These are phyloP conservation scores for Austroboletus festivus DNA, from an alignment of 768 basidiomycete genomes.

Conservation along the genomic window DNA sequence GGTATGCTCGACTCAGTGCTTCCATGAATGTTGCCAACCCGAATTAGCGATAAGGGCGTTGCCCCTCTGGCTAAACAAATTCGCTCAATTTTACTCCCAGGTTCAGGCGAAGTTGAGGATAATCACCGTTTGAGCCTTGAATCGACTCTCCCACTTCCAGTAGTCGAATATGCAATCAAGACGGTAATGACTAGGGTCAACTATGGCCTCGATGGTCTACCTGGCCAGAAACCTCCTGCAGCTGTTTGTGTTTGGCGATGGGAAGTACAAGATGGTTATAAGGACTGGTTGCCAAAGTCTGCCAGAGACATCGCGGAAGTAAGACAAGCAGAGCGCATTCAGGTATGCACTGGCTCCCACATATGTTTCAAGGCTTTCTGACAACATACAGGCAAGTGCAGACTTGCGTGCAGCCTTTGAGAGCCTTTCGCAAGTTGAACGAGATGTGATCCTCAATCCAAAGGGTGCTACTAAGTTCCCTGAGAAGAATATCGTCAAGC, in stretches of 20 bases:
- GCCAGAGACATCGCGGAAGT: constrained; percentile 57
- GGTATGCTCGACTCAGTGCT: constrained; percentile 42
- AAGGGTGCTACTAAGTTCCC: constrained; percentile 37
- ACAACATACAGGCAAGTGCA: constrained; percentile 50
- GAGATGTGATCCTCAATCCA: constrained; percentile 52
- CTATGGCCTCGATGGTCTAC: constrained; percentile 65
- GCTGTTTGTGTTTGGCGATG: constrained; percentile 79
- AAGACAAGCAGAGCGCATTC: constrained; percentile 60
- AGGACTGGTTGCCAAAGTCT: constrained; percentile 66
- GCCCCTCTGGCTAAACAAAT: constrained; percentile 64
- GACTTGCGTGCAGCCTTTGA: constrained; percentile 55
- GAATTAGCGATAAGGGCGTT: constrained; percentile 67
- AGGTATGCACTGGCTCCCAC: constrained; percentile 40
- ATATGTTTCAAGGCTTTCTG: constrained; percentile 2
- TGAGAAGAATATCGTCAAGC: constrained; percentile 34
- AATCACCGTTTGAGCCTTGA: constrained; percentile 33
- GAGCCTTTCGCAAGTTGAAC: constrained; percentile 55
- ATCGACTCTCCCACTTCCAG: constrained; percentile 39
- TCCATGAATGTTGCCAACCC: constrained; percentile 9
- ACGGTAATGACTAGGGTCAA: constrained; percentile 65
- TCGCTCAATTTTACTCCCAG: constrained; percentile 64
- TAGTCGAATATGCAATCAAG: constrained; percentile 66
- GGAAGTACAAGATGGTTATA: constrained; percentile 66
- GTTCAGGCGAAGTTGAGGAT: constrained; percentile 53
- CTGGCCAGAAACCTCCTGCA: constrained; percentile 54